Conservation (phyloP, 1,139 yeast genomes). For the Hansenula anomala region DNA sequence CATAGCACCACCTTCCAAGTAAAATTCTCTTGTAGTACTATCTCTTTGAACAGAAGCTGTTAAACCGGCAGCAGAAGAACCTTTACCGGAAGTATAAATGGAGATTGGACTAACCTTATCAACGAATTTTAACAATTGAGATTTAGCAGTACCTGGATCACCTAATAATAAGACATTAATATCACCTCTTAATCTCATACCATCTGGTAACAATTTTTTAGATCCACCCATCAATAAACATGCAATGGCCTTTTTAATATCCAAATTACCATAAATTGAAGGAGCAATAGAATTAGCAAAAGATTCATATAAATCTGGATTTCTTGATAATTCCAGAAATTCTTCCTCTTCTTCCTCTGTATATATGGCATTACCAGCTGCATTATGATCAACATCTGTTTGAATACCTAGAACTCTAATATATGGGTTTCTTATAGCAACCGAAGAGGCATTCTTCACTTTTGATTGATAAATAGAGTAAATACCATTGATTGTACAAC, state of each 20-base stretch:
- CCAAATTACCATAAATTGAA: conserved; percentile 88
- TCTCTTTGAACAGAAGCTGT: conserved; percentile 98
- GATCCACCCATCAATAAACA: conserved; percentile 95
- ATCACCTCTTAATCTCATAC: conserved; percentile 96
- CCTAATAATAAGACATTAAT: conserved; percentile 89
- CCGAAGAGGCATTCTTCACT: conserved; percentile 50
- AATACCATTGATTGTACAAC: conserved; percentile 88
- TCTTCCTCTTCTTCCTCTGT: conserved; percentile 93
- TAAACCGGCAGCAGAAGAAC: conserved; percentile 98
- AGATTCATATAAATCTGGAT: conserved; percentile 77
- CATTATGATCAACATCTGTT: conserved; percentile 72
- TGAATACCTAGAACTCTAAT: conserved; percentile 83
- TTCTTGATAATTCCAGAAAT: conserved; percentile 72
- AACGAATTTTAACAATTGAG: conserved; percentile 90
- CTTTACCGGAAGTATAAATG: conserved; percentile 96
- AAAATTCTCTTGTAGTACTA: conserved; percentile 81
- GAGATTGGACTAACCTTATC: conserved; percentile 94
- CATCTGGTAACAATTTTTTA: conserved; percentile 87
- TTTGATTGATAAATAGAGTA: conserved; percentile 84
- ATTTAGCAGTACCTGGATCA: conserved; percentile 99
- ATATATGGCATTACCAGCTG: conserved; percentile 61
- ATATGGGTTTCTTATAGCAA: conserved; percentile 92
- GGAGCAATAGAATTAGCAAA: conserved; percentile 95
- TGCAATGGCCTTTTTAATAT: conserved; percentile 88
- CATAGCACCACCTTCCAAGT: conserved; percentile 99